Conservation (phyloP, 805 yeast genomes). For the Candida incommunis region DNA sequence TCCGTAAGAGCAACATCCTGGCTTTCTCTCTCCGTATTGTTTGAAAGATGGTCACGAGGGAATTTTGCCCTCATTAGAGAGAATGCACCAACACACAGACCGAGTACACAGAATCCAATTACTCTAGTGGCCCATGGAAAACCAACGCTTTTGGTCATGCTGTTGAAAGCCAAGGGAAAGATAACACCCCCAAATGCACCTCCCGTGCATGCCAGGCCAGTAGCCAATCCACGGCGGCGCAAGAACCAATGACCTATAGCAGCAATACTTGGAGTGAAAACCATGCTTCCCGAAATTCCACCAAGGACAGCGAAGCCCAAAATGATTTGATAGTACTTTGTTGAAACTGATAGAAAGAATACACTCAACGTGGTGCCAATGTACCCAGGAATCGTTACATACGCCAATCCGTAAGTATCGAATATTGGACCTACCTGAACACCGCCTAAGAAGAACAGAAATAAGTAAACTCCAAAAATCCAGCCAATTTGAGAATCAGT, state of each 20-base stretch:
- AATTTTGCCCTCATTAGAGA: slow-evolving; percentile 26
- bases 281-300: slow-evolving; percentile 28
- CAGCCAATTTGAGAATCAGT: slow-evolving; percentile 44
- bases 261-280: slow-evolving; percentile 41
- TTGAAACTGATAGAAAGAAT: slow-evolving; percentile 37
- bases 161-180: slow-evolving; percentile 39
- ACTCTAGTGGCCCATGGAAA: slow-evolving; percentile 47
- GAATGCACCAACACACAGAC: slow-evolving; percentile 19
- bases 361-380: slow-evolving; percentile 33
- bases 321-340: slow-evolving; percentile 41
- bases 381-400: slow-evolving; percentile 32
- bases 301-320: slow-evolving; percentile 39
- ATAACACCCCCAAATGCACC: slow-evolving; percentile 55
- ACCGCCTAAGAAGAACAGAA: slow-evolving; percentile 29
- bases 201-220: slow-evolving; percentile 51
- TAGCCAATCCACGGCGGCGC: slow-evolving; percentile 40
- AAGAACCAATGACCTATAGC: slow-evolving; percentile 51
- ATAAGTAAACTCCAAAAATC: slow-evolving; percentile 38
- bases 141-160: slow-evolving; percentile 34
- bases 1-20: slow-evolving; percentile 17
- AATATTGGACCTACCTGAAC: slow-evolving; percentile 37
- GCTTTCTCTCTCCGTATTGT: slow-evolving; percentile 6
- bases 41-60: slow-evolving; percentile 5
- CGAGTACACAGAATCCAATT: slow-evolving; percentile 22
- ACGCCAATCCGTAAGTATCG: slow-evolving; percentile 42